Base-by-base conservation (phyloP, 305 asterid species). In the Fraxinus xanthoxyloides region DNA sequence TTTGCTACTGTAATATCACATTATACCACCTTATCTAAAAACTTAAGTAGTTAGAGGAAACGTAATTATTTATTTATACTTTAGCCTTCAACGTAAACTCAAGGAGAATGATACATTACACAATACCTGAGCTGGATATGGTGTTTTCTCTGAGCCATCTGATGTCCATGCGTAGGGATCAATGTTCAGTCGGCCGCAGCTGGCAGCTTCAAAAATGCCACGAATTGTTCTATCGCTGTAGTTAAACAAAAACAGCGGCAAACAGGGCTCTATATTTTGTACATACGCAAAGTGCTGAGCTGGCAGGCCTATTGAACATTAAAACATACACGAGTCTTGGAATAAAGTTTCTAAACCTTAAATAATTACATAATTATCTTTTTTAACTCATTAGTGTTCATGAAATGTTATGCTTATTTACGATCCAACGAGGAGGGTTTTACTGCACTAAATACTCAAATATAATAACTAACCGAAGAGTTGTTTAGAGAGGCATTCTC, bases 131-230 rank as follows among this genome's bases (percentile, higher is more conserved):
- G 99, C 96, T 63, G 97, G 97, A 86, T 63, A 92, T 67, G 9
- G 80, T 74, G 99, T 92, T 87, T 85, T 87, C 6, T 88, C 90
- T 79, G 91, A 87, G 76, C 97, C 99, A 90, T 86, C 91, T 24
- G 79, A 79, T 21, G 98, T 90, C 98, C 99, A 94, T 74, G 94
- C 99, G 91, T 92, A 95, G 70, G 93, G 86, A 90, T 94, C 87
- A 12, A 93, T 90, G 83, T 88, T 85, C 93, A 92, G 85, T 83
- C 86, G 87, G 32, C 97, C 99, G 67, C 87, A 30, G 87, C 98
- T 87, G 79, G 92, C 97, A 79, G 99, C 98, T 91, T 94, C 97
- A 82, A 84, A 95, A 81, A 92, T 89, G 32, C 98, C 99, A 84
- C 90, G 77, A 80, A 95, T 93, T 83, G 83, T 92, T 84, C 90